Evolutionary conservation across 306 rosid species (phyloP).

Genomic region (Mimosa bimucronata): DNA sequence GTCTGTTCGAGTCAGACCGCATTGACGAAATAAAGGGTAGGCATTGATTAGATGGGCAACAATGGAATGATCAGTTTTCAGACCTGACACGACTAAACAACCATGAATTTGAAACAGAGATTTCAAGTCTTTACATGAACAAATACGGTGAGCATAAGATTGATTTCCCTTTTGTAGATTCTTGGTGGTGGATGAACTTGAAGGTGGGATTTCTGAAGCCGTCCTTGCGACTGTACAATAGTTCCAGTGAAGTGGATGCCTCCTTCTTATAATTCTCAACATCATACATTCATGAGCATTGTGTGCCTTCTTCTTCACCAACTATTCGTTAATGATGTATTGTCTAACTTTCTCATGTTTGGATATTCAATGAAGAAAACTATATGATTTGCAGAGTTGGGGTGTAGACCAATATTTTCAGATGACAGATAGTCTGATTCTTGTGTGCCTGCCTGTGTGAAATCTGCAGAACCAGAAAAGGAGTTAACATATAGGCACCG

Average conservation of each 20-base stretch:
- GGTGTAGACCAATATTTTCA: too few relatives aligned
- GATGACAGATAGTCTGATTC: neutral
- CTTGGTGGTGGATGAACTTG: slow-evolving; percentile 12
- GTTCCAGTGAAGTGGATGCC: slow-evolving; percentile 19
- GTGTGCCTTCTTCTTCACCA: neutral
- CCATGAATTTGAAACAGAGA: slow-evolving; percentile 64
- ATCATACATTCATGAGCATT: neutral
- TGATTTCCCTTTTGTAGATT: slow-evolving; percentile 22
- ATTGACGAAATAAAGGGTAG: slow-evolving; percentile 41
- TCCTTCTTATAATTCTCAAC: slow-evolving; percentile 17
- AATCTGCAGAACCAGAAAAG: neutral
- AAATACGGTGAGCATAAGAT: slow-evolving; percentile 50
- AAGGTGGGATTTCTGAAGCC: slow-evolving; percentile 21
- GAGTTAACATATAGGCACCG: neutral
- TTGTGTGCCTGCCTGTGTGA: neutral
- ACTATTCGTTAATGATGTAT: neutral
- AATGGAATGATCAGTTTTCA: slow-evolving; percentile 39
- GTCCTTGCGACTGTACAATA: slow-evolving; percentile 16
- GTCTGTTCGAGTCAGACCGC: slow-evolving; percentile 33
- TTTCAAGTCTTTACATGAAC: slow-evolving; percentile 59
- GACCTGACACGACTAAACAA: slow-evolving; percentile 53
- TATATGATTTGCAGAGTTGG: neutral
- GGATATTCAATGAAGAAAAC: neutral
- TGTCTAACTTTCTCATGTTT: neutral
- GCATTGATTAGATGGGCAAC: slow-evolving; percentile 53